phyloP scores from a whole-genome alignment of 768 basidiomycete genomes.

The Phlebiopsis flavidoalba region DNA sequence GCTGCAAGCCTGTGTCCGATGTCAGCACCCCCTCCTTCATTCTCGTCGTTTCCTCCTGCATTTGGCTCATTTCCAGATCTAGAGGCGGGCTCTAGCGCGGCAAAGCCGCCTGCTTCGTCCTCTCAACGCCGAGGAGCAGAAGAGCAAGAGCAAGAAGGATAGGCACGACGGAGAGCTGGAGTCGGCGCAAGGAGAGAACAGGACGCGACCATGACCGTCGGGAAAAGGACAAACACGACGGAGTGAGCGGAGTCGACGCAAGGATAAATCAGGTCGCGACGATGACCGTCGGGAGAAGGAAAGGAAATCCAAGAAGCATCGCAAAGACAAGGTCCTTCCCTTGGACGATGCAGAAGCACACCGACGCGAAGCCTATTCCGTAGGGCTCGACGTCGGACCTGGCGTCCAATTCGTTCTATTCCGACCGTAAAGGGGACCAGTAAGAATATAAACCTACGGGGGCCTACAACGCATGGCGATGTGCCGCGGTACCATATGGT shows the following conservation, averaged over 20 bases:
- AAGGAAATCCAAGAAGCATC: slow-evolving; percentile 23
- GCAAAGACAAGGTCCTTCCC: slow-evolving; percentile 11
- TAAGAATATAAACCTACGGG: slow-evolving; percentile 68
- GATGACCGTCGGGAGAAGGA: slow-evolving; percentile 22
- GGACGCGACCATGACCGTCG: slow-evolving; percentile 14
- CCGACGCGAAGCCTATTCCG: slow-evolving; percentile 16
- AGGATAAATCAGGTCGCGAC: background rate
- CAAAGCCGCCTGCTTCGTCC: background rate
- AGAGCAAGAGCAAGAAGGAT: background rate
- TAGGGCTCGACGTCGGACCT: background rate
- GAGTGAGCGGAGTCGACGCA: background rate
- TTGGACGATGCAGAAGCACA: background rate
- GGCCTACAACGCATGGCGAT: slow-evolving; percentile 52
- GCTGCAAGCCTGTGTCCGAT: slow-evolving; percentile 22
- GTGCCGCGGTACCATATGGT: slow-evolving; percentile 62
- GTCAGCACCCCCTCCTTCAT: slow-evolving; percentile 56
- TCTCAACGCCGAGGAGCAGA: background rate
- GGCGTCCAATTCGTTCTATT: slow-evolving; percentile 40
- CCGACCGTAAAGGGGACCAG: slow-evolving; percentile 62
- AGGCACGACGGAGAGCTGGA: slow-evolving; percentile 17
- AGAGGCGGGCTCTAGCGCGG: slow-evolving; percentile 37
- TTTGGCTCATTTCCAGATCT: slow-evolving; percentile 69
- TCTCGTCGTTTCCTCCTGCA: slow-evolving; percentile 58
- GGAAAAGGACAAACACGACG: slow-evolving; percentile 26
- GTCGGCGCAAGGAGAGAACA: background rate